Conservation (phyloP, 371 early-diverging fungal species). For the Mortierella sp. region DNA sequence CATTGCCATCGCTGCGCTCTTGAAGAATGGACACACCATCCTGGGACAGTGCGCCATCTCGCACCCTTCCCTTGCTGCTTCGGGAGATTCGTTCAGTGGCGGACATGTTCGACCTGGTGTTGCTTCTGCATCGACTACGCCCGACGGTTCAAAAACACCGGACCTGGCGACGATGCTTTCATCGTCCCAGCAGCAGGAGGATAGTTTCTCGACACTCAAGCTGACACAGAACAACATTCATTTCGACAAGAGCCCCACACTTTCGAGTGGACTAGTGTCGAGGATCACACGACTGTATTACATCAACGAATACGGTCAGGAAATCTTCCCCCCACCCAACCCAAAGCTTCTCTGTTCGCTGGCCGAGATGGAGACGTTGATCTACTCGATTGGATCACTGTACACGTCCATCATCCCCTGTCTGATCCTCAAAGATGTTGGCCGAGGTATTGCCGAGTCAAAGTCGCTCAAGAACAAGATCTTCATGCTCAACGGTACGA, state of each 20-base stretch:
- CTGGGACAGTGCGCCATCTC: conserved; percentile 80
- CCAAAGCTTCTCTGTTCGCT: conserved; percentile 70
- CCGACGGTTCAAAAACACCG: conserved; percentile 30
- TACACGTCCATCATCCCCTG: conserved; percentile 84
- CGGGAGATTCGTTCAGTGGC: conserved; percentile 30
- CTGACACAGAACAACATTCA: conserved; percentile 53
- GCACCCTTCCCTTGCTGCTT: conserved; percentile 66
- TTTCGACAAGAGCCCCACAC: conserved; percentile 50
- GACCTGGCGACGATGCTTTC: conserved; percentile 42
- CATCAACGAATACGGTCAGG: conserved; percentile 79
- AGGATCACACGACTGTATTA: conserved; percentile 79
- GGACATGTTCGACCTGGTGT: conserved; percentile 24
- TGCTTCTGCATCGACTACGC: conserved; percentile 25
- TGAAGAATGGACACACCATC: conserved; percentile 68
- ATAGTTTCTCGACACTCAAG: conserved; percentile 49
- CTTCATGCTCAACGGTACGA: conserved; percentile 77
- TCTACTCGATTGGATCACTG: conserved; percentile 81
- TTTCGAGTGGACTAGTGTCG: conserved; percentile 35
- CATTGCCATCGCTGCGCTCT: conserved; percentile 72
- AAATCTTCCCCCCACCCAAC: conserved; percentile 77
- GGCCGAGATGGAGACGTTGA: conserved; percentile 65
- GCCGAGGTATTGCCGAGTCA: conserved; percentile 72
- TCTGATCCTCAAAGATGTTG: conserved; percentile 77
- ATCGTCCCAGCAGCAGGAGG: conserved; percentile 43
- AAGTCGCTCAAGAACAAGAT: conserved; percentile 70